Base-by-base conservation (phyloP, 106 monocot genomes). In the Dioscorea dumetorum region DNA sequence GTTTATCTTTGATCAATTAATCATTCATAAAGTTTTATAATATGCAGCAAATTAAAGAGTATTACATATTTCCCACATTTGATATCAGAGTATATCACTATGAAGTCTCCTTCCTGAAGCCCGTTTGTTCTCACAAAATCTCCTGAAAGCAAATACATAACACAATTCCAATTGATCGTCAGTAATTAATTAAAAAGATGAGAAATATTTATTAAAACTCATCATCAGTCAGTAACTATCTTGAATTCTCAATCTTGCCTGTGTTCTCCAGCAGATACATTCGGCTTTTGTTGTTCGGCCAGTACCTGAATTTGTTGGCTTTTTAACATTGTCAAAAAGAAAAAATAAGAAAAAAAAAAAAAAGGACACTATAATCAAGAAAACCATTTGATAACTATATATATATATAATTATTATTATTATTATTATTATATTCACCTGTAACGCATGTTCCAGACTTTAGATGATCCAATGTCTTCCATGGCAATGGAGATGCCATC, bases 221-320 rank as follows among this genome's bases (percentile, higher is more conserved):
- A n/a, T n/a, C n/a, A n/a, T n/a, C n/a, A n/a, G n/a, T n/a, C n/a
- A n/a, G n/a, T n/a, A n/a, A n/a, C n/a, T n/a, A n/a, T n/a, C n/a
- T n/a, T n/a, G n/a, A n/a, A n/a, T n/a, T n/a, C 34, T 3, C 7
- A 34, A 7, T 4, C 58, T 70, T 58, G 91, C 95, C 95, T 6
- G 95, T 95, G 71, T 95, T 95, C 61, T 95, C 95, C 63, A 95
- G 58, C 11, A 95, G 82, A 75, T 95, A 95, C 95, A 95, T 95
- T 58, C 91, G 79, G 78, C 95, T 95, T 73, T 95, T 95, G 88
- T 95, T 95, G 80, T 95, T 95, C 7, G 95, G 95, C 95, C 91
- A 95, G 53, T 82, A 95, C 72, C 95, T 95, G 70, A 16, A 41
- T 41, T 41, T 6, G 41, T 41, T 63, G 8, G 31, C 14, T 63